Conservation (phyloP, 768 basidiomycete species). For the Phlebiopsis gigantea region DNA sequence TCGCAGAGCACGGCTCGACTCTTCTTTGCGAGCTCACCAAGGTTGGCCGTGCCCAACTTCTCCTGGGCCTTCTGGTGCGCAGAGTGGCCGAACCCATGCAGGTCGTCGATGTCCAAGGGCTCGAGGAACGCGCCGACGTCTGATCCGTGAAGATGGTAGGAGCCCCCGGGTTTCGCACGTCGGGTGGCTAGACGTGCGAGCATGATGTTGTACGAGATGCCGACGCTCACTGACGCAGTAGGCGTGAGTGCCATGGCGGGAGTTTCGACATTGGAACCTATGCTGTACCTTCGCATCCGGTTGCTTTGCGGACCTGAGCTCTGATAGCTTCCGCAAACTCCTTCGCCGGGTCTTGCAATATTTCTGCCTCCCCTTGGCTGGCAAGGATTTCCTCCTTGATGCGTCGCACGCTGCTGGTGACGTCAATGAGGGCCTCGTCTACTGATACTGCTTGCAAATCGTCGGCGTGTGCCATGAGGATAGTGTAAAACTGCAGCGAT, state of each 20-base stretch:
- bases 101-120: constrained; percentile 67
- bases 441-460: constrained; percentile 94
- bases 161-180: constrained; percentile 85
- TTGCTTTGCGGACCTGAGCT: constrained; percentile 66
- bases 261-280: not conserved
- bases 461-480: constrained; percentile 85
- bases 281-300: constrained; percentile 73
- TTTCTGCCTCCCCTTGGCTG: constrained; percentile 18
- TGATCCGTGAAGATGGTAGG: constrained; percentile 63
- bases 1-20: constrained; percentile 63
- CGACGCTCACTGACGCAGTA: constrained; percentile 83
- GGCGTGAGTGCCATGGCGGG: too few species aligned
- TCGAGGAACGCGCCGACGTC: constrained; percentile 52
- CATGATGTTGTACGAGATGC: constrained; percentile 87
- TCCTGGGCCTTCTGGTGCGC: constrained; percentile 73
- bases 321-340: constrained; percentile 81
- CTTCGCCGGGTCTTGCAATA: constrained; percentile 53
- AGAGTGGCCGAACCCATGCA: constrained; percentile 84
- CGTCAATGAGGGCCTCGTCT: constrained; percentile 93
- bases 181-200: constrained; percentile 90
- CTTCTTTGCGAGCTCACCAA: constrained; percentile 64
- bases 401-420: constrained; percentile 54
- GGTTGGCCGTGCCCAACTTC: constrained; percentile 65
- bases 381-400: constrained; percentile 26
- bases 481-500: constrained; percentile 87